Percentiles rank a stretch among this genome's conserved stretches.
phyloP scores from a whole-genome alignment of 169 alveolate species.

The Plasmodium chabaudi region DNA sequence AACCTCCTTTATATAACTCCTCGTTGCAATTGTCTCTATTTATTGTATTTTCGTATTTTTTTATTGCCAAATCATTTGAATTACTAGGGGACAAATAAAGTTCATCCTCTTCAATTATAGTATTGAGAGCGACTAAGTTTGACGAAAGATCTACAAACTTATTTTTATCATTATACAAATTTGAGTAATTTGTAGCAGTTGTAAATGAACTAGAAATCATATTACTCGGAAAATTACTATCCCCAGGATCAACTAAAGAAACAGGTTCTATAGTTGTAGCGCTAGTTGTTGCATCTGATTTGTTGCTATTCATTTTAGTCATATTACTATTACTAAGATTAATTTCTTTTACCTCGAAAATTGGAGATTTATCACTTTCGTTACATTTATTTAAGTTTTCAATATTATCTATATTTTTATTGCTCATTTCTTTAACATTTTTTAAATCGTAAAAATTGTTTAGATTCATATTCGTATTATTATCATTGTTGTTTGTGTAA shows the following conservation, averaged over 20 bases:
- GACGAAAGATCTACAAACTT: neutral
- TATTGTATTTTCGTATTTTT: too few relatives aligned
- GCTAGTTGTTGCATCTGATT: slow-evolving; percentile 24
- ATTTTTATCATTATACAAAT: neutral
- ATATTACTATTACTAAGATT: slow-evolving; percentile 14
- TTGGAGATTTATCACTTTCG: slow-evolving; percentile 11
- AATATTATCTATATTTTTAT: neutral
- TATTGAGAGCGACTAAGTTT: neutral
- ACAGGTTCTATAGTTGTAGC: neutral
- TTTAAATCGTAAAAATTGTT: slow-evolving; percentile 4
- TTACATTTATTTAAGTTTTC: slow-evolving; percentile 14
- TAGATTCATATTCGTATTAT: neutral
- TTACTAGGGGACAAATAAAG: neutral
- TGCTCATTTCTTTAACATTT: slow-evolving; percentile 5
- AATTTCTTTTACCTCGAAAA: slow-evolving; percentile 23
- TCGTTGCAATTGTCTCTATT: too few relatives aligned
- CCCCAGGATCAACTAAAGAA: neutral
- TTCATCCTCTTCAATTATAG: too few relatives aligned
- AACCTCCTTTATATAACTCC: too few relatives aligned
- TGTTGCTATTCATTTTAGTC: slow-evolving; percentile 36
- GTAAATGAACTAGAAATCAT: neutral
- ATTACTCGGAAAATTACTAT: too few relatives aligned
- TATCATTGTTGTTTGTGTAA: neutral
- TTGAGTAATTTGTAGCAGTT: neutral
- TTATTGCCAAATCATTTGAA: neutral